Evolutionary conservation across 139 green algal species (phyloP).

Genomic region (Chlorella sp.): DNA sequence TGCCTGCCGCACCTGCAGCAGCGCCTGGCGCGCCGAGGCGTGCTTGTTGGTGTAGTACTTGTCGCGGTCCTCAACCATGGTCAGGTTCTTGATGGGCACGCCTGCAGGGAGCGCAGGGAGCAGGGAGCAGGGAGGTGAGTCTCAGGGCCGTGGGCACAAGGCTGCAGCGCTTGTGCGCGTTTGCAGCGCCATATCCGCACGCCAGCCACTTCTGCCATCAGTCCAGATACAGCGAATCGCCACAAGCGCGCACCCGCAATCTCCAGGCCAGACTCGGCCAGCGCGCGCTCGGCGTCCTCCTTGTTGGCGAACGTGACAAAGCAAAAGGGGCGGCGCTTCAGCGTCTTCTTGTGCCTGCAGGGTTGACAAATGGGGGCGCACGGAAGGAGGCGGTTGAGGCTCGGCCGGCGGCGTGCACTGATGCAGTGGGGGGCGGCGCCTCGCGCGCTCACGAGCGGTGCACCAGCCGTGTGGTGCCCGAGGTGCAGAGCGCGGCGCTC

Average conservation of each 20-base stretch:
- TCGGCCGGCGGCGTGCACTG: too few species aligned
- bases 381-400: background rate
- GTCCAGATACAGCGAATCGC: too few species aligned
- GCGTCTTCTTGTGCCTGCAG: conserved; percentile 46
- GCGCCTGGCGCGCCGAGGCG: conserved; percentile 27
- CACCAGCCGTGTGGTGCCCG: background rate
- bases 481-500: background rate
- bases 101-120: background rate
- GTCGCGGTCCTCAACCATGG: conserved; percentile 50
- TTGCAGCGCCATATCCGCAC: too few species aligned
- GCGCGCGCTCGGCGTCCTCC: conserved; percentile 31
- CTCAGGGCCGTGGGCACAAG: too few species aligned
- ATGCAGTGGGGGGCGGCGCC: too few species aligned
- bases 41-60: conserved; percentile 54
- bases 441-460: background rate
- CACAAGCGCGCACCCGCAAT: conserved; percentile 32
- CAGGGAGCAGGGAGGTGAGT: too few species aligned
- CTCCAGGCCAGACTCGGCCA: conserved; percentile 38
- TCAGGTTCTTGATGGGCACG: conserved; percentile 51
- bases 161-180: too few species aligned
- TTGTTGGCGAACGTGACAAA: conserved; percentile 50
- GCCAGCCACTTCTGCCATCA: too few species aligned
- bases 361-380: background rate
- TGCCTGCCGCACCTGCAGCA: conserved; percentile 8
- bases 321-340: conserved; percentile 52